Base-by-base conservation (phyloP, 2,329 filamentous ascomycete genomes). In the Fusarium poae region DNA sequence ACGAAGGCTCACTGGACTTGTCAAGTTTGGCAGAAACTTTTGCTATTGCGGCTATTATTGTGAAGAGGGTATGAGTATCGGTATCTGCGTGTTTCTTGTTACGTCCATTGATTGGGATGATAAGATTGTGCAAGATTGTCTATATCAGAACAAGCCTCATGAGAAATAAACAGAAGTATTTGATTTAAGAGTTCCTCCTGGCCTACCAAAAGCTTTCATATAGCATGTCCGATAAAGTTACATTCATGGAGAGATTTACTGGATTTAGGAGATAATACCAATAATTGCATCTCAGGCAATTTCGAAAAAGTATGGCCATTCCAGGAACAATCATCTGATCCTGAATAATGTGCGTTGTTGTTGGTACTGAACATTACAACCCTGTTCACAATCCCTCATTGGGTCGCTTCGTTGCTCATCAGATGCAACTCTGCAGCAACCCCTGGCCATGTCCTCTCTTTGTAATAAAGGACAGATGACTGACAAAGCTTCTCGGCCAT, bases 41-140 rank as follows among this genome's bases (percentile, higher is more conserved):
- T 32, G 27, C 37, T 6, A 18, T 65, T 20, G 54, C 54, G 0
- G 9, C 61, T 3, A 39, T 65, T 6, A 5, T 65, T 2, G 54
- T 55, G 0, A 65, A 61, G 27, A 49, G 18, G 18, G 39, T 13
- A 18, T 57, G 23, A 57, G 6, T 2, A 3, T n/a, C 23, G 8
- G 16, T 18, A 37, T 16, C 13, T 40, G 2, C 8, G 15, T 16
- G 3, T 8, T 34, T 34, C 15, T 34, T 7, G 32, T 7, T 16
- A 15, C 13, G n/a, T n/a, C n/a, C n/a, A n/a, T 27, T 27, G 27
- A 27, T 25, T 25, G 5, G 25, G 25, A 25, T 25, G 7, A 25
- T 5, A 25, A 25, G n/a, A n/a, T 25, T 7, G 4, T 25, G 25
- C 4, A 25, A 25, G 5, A 25, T 7, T 25, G 25, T 25, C 25